A percentile compares a stretch with the other conserved stretches of the same genome.
phyloP scores from a whole-genome alignment of 306 rosid genomes.

The Vicia faba region DNA sequence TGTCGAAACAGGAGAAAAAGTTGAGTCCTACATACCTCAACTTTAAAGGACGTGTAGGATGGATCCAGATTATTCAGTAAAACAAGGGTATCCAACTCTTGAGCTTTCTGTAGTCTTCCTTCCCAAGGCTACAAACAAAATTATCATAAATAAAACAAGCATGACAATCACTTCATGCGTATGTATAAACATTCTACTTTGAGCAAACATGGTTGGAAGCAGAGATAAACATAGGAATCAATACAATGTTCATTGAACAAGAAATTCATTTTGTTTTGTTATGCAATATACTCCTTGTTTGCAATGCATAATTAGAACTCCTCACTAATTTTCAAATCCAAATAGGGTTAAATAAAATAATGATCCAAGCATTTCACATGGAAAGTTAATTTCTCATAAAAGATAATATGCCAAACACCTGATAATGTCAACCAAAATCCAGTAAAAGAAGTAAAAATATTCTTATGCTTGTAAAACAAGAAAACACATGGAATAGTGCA shows the following conservation, averaged over 20 bases:
- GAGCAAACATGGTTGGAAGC: conserved; percentile 12
- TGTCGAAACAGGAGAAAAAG: not conserved
- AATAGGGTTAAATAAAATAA: no score
- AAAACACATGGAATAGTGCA: no score
- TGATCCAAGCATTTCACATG: not conserved
- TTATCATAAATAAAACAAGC: conserved; percentile 1
- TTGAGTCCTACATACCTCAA: conserved; percentile 50
- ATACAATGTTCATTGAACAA: not conserved
- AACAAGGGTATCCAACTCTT: conserved; percentile 48
- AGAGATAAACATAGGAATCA: not conserved
- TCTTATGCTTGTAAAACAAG: no score
- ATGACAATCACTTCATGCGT: not conserved
- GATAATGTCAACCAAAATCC: not conserved
- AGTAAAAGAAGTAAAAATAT: not conserved
- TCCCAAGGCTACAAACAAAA: conserved; percentile 54
- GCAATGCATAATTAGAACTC: not conserved
- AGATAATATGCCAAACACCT: not conserved
- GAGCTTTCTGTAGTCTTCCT: conserved; percentile 51
- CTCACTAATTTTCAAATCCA: no score
- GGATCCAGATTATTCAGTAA: conserved; percentile 65
- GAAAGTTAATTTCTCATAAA: not conserved
- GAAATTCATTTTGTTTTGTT: conserved; percentile 13
- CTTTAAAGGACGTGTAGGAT: conserved; percentile 51
- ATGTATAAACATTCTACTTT: not conserved
- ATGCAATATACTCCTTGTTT: not conserved